Evolutionary conservation across 495 filamentous ascomycete genomes (phyloP).

Genomic region (Xylaria venustula): DNA sequence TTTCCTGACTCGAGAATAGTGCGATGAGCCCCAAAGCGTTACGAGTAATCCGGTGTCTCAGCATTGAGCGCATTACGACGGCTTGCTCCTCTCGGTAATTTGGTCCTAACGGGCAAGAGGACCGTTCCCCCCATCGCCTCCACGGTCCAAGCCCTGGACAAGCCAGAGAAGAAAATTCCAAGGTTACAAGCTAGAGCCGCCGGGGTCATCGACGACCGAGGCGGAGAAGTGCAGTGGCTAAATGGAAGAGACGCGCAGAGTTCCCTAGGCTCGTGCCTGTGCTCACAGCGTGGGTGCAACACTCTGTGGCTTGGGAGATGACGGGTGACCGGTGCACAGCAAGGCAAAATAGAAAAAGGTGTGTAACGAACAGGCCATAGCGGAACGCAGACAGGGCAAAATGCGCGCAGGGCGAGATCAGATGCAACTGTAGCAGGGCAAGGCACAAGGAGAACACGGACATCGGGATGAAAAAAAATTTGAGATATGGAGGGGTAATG

Average conservation of each 20-base stretch:
- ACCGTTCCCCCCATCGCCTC: slow-evolving; percentile 3
- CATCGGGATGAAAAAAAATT: not conserved
- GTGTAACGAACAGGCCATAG: not conserved
- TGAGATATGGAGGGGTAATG: slow-evolving; percentile 32
- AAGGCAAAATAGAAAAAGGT: slow-evolving; percentile 2
- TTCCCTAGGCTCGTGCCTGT: slow-evolving; percentile 2
- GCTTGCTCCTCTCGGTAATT: slow-evolving; percentile 16
- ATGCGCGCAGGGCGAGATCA: not conserved
- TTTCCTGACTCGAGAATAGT: slow-evolving; percentile 8
- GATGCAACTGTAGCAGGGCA: slow-evolving; percentile 7
- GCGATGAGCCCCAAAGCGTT: slow-evolving; percentile 5
- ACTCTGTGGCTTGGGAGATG: slow-evolving; percentile 5
- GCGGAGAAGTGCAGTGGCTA: slow-evolving; percentile 3
- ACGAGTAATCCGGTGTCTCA: not conserved
- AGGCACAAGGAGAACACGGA: slow-evolving; percentile 1
- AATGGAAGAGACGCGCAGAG: slow-evolving; percentile 5
- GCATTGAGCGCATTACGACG: slow-evolving; percentile 8
- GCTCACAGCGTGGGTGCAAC: slow-evolving; percentile 5
- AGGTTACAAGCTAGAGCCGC: slow-evolving; percentile 4
- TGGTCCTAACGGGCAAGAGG: slow-evolving; percentile 8
- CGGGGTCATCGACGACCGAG: slow-evolving; percentile 4
- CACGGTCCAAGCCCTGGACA: slow-evolving; percentile 3
- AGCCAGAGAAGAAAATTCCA: slow-evolving; percentile 5
- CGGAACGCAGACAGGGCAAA: not conserved
- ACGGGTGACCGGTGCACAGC: slow-evolving; percentile 4